Evolutionary conservation across 2,329 filamentous ascomycete species (phyloP).

Genomic region (Colletotrichum graminicola): DNA sequence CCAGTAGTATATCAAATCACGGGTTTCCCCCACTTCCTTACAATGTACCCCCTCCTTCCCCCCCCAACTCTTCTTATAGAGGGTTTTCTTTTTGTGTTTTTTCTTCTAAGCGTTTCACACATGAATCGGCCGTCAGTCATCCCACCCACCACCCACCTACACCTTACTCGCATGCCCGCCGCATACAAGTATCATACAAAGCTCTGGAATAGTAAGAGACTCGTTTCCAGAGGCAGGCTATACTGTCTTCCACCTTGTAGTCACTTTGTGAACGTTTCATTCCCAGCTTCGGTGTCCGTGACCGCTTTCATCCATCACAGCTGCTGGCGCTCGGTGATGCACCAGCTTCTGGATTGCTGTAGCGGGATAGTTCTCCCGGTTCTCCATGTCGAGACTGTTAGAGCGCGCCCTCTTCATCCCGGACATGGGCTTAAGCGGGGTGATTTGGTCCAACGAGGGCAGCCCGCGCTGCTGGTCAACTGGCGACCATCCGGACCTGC

Average conservation of each 20-base stretch:
- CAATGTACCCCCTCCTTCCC: not conserved
- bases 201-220: not conserved
- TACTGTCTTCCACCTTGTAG: conserved; percentile 1
- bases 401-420: conserved; percentile 41
- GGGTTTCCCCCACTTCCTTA: not conserved
- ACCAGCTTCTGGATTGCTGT: conserved; percentile 42
- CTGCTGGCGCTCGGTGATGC: conserved; percentile 38
- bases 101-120: conserved; percentile 21
- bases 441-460: conserved; percentile 42
- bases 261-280: conserved; percentile 28
- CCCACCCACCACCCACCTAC: conserved; percentile 5
- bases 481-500: conserved; percentile 40
- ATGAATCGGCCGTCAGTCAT: conserved; percentile 40
- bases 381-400: conserved; percentile 43
- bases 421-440: conserved; percentile 39
- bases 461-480: conserved; percentile 39
- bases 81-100: not conserved
- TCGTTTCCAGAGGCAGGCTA: not conserved
- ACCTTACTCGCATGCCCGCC: not conserved
- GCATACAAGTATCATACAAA: not conserved
- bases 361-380: conserved; percentile 43
- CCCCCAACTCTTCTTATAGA: not conserved
- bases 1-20: conserved; percentile 21
- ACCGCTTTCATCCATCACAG: conserved; percentile 39
- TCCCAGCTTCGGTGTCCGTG: conserved; percentile 42